phyloP scores from a whole-genome alignment of 78 protist genomes.

The Bodo saltans region DNA sequence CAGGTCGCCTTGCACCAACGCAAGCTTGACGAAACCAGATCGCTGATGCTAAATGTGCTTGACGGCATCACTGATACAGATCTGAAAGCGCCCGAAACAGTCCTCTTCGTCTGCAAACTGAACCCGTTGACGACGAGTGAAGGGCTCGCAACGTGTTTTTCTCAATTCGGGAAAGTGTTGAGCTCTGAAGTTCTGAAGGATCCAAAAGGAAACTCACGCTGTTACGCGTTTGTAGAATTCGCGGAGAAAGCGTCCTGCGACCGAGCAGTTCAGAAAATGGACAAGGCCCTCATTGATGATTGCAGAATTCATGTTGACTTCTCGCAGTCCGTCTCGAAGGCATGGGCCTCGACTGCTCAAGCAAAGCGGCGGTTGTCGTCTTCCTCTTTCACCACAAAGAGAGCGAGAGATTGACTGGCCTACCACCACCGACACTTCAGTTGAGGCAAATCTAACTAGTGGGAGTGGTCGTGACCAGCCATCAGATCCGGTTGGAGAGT shows the following conservation, averaged over 20 bases:
- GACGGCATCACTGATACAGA: conserved; percentile 91
- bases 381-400: no score
- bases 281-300: conserved; percentile 94
- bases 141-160: conserved; percentile 85
- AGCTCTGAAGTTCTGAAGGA: conserved; percentile 82
- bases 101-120: conserved; percentile 93
- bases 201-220: conserved; percentile 64
- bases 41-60: conserved; percentile 72
- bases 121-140: conserved; percentile 86
- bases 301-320: conserved; percentile 94
- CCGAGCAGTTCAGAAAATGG: conserved; percentile 90
- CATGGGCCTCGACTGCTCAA: conserved; percentile 26
- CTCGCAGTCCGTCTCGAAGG: conserved; percentile 76
- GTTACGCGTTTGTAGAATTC: conserved; percentile 94
- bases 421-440: no score
- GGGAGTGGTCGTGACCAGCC: no score
- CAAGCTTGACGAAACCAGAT: no score
- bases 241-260: conserved; percentile 45
- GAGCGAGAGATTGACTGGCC: no score
- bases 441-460: no score
- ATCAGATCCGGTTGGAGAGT: no score
- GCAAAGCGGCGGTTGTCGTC: no score
- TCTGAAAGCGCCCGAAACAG: conserved; percentile 89
- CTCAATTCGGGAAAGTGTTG: conserved; percentile 78
- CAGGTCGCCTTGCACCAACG: no score